These are phyloP conservation scores for Podospora didyma DNA, from an alignment of 495 filamentous ascomycete genomes.

Conservation along the genomic window DNA sequence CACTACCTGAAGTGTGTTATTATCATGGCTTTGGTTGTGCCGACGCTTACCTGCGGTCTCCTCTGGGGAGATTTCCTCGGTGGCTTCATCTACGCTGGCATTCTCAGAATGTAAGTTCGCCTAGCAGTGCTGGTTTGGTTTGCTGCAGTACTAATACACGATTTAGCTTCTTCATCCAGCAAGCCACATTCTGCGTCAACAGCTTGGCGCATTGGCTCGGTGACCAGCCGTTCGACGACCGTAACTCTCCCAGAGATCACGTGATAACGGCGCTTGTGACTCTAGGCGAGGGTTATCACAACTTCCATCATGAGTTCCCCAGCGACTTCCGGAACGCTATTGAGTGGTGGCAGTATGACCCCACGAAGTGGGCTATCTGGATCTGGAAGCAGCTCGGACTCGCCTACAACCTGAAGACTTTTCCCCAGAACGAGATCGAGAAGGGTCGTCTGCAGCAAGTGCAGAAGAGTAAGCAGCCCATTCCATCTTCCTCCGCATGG, in stretches of 20 bases:
- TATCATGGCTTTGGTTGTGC: conserved; percentile 82
- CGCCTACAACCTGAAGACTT: conserved; percentile 94
- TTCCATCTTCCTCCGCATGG: too few species aligned
- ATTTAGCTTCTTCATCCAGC: conserved; percentile 98
- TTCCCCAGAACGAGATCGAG: conserved; percentile 97
- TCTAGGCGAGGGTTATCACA: conserved; percentile 97
- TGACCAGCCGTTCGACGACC: conserved; percentile 98
- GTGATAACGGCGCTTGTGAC: conserved; percentile 93
- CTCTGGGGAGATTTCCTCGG: conserved; percentile 88
- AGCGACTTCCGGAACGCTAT: conserved; percentile 99
- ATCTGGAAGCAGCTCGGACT: conserved; percentile 88
- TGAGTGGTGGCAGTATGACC: conserved; percentile 97
- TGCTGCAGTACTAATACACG: too few species aligned
- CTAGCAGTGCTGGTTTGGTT: too few species aligned
- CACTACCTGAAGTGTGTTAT: conserved; percentile 88
- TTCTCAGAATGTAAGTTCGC: conserved; percentile 93
- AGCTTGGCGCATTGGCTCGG: conserved; percentile 98
- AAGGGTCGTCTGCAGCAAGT: conserved; percentile 95
- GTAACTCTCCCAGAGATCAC: conserved; percentile 96
- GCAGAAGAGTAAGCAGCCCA: conserved; percentile 65
- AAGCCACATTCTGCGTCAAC: conserved; percentile 99
- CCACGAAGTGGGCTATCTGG: conserved; percentile 98
- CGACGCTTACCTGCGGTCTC: conserved; percentile 77
- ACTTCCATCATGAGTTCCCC: conserved; percentile 99
- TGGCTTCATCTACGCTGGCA: conserved; percentile 91